Evolutionary conservation across 352 stramenopile species (phyloP).

Genomic region (Phytopythium helicoides): DNA sequence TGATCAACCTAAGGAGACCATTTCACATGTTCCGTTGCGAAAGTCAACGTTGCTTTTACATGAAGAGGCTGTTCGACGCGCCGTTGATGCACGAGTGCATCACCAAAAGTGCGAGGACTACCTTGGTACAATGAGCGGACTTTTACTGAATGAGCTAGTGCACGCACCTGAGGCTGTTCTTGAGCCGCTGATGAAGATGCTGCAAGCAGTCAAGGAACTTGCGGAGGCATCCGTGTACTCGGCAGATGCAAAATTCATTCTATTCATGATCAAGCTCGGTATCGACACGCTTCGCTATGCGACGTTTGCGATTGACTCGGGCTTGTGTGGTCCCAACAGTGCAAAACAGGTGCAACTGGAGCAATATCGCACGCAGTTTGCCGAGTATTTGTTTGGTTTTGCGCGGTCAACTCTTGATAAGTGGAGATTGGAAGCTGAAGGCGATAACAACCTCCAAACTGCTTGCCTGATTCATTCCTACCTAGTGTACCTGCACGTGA

Average conservation of each 20-base stretch:
- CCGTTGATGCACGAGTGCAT: conserved; percentile 66
- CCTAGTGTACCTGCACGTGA: conserved; percentile 65
- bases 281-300: conserved; percentile 79
- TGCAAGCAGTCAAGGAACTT: conserved; percentile 79
- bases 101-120: conserved; percentile 86
- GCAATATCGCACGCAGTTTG: conserved; percentile 49
- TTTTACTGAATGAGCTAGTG: conserved; percentile 97
- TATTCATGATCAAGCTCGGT: conserved; percentile 87
- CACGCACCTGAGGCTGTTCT: conserved; percentile 92
- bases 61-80: conserved; percentile 75
- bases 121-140: conserved; percentile 95
- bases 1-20: conserved; percentile 54
- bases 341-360: conserved; percentile 41
- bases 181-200: conserved; percentile 72
- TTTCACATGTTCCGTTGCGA: conserved; percentile 72
- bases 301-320: conserved; percentile 67
- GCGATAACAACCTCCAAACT: conserved; percentile 71
- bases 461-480: conserved; percentile 88
- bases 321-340: conserved; percentile 23
- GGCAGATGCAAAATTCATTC: conserved; percentile 78
- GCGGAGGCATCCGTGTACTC: conserved; percentile 81
- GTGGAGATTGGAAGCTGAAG: conserved; percentile 73
- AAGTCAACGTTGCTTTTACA: conserved; percentile 82
- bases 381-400: conserved; percentile 70
- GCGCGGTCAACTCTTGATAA: conserved; percentile 68